Conservation (phyloP, 2,329 filamentous ascomycete genomes). For the Monilinia fructicola region DNA sequence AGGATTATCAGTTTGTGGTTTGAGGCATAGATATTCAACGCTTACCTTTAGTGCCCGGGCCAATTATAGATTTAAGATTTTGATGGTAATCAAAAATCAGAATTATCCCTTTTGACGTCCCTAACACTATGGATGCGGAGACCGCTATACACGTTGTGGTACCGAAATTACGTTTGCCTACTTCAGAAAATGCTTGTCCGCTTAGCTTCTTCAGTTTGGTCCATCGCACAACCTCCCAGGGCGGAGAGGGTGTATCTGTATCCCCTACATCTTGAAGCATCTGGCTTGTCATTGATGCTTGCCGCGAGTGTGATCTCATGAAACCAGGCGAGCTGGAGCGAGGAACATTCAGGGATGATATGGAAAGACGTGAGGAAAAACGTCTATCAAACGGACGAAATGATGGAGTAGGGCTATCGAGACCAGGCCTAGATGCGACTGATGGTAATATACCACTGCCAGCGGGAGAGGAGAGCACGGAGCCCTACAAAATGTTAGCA, state of each 20-base stretch:
- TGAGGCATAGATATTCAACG: neutral
- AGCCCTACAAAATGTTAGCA: slow-evolving; percentile 49
- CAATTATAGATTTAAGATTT: slow-evolving; percentile 89
- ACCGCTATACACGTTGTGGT: slow-evolving; percentile 85
- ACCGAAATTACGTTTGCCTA: slow-evolving; percentile 89
- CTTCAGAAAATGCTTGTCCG: slow-evolving; percentile 86
- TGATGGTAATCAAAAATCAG: slow-evolving; percentile 98
- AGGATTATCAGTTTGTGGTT: slow-evolving; percentile 21
- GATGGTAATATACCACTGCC: slow-evolving; percentile 72
- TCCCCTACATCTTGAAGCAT: slow-evolving; percentile 62
- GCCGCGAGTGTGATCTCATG: slow-evolving; percentile 72
- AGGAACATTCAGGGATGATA: slow-evolving; percentile 59
- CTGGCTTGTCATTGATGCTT: slow-evolving; percentile 75
- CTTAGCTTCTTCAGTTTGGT: slow-evolving; percentile 89
- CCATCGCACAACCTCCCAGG: slow-evolving; percentile 98
- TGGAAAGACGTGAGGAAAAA: slow-evolving; percentile 79
- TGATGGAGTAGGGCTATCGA: slow-evolving; percentile 72
- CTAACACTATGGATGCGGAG: slow-evolving; percentile 83
- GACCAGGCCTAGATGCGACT: slow-evolving; percentile 63
- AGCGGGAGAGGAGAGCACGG: slow-evolving; percentile 64
- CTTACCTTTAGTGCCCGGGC: slow-evolving; percentile 84
- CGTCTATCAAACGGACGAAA: slow-evolving; percentile 92
- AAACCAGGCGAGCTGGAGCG: slow-evolving; percentile 71
- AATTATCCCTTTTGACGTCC: slow-evolving; percentile 91
- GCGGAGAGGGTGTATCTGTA: slow-evolving; percentile 69